Conservation (phyloP, 2,329 filamentous ascomycete species). For the Xylaria sp. region DNA sequence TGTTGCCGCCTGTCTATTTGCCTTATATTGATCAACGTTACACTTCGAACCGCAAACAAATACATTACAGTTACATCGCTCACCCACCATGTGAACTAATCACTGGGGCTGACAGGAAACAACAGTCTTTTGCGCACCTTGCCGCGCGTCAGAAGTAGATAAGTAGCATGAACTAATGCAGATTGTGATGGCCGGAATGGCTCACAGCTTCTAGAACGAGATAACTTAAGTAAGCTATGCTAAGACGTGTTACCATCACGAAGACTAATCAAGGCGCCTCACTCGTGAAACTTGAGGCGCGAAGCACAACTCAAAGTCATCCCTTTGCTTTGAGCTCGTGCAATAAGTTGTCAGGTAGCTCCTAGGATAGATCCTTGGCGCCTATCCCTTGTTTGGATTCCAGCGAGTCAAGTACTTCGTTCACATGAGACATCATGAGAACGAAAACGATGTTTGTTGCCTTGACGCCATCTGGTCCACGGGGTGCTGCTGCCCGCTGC, state of each 20-base stretch:
- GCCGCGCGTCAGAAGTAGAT: not conserved
- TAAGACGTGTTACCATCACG: not conserved
- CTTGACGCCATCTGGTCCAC: constrained; percentile 4
- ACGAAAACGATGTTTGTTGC: constrained; percentile 1
- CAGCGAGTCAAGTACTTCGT: not conserved
- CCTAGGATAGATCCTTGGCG: not conserved
- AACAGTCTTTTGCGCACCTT: not conserved
- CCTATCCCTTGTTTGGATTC: not conserved
- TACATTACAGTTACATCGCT: constrained; percentile 1
- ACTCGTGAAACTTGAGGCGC: not conserved
- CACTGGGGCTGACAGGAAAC: not conserved
- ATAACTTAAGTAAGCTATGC: not conserved
- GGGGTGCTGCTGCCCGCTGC: not conserved
- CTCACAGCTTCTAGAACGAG: not conserved
- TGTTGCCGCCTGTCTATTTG: not conserved
- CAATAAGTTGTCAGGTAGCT: not conserved
- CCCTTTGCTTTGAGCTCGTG: not conserved
- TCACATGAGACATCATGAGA: constrained; percentile 4
- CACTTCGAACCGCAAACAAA: not conserved
- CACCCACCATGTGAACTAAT: not conserved
- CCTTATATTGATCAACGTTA: constrained; percentile 6
- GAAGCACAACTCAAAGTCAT: not conserved
- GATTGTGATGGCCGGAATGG: not conserved
- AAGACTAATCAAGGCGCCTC: not conserved
- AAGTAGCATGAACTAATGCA: not conserved